phyloP scores from a whole-genome alignment of 768 basidiomycete genomes.

The Suillus bovinus region DNA sequence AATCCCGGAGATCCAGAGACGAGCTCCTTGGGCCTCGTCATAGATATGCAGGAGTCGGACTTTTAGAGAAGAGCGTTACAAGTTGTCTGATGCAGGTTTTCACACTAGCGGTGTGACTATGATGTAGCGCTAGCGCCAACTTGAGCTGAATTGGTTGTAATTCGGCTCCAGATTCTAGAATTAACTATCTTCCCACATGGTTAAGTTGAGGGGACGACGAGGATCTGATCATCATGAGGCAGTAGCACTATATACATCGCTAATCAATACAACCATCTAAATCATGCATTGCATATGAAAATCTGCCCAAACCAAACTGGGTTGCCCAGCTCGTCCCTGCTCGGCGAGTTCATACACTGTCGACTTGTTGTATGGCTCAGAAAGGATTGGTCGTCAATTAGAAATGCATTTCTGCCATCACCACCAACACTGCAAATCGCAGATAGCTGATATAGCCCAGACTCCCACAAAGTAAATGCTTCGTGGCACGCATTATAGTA shows the following conservation, averaged over 20 bases:
- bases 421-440: not conserved
- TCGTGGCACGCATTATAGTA: not conserved
- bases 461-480: not conserved
- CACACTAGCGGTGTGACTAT: not conserved
- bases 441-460: not conserved
- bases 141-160: not conserved
- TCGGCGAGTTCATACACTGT: not conserved
- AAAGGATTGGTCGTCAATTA: too few species aligned
- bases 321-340: too few species aligned
- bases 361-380: not conserved
- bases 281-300: too few species aligned
- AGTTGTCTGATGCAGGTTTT: constrained; percentile 12
- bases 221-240: too few species aligned
- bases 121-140: not conserved
- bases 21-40: constrained; percentile 22
- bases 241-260: too few species aligned
- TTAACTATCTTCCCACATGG: not conserved
- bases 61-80: constrained; percentile 9
- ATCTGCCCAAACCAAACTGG: too few species aligned
- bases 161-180: not conserved
- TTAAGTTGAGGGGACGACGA: too few species aligned
- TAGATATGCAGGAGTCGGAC: constrained; percentile 2
- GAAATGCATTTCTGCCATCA: too few species aligned
- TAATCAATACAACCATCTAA: too few species aligned
- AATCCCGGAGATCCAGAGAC: constrained; percentile 15